Evolutionary conservation across 176 grass and related monocot species (phyloP), one percentile per base, ranked within the genome.

Genomic region (Avena sativa): DNA sequence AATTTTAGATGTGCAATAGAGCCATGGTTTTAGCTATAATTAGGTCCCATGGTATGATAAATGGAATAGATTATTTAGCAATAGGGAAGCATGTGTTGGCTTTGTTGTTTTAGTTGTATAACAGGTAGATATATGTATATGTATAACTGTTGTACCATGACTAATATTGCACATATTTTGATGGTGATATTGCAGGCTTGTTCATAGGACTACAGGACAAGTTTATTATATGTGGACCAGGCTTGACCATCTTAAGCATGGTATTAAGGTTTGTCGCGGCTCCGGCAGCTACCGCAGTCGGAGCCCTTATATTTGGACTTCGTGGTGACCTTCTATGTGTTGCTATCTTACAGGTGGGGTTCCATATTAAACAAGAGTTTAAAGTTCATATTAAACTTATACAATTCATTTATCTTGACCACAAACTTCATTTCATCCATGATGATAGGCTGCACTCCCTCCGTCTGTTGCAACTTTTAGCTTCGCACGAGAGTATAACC

Each of bases 191-290:
- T 3, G 1, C 50, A 98, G 96, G 96, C 6, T 28, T 98, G 79
- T 98, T 95, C 78, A 98, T 94, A 87, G 96, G 89, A 75, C 57
- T 89, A 87, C 96, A 98, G 75, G 86, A 94, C 56, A 98, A 94
- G 82, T 74, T 90, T 47, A 91, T 95, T 14, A 69, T 83, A 6
- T 98, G 93, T 60, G 93, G 93, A 10, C 56, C 68, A 2, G 63
- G 80, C n/a, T 78, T 81, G 40, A 94, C 88, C 0, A 1, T 84
- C 28, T 66, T 98, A 10, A 83, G 93, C 40, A 88, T 98, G 93
- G 68, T 56, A 40, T 56, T 95, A 26, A 85, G 90, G 23, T 95
- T 98, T 47, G 47, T 98, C 26, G 86, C 58, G 19, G 96, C 91
- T 4, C 96, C 96, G 4, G 82, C 84, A 1, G 81, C 83, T 14